phyloP scores from a whole-genome alignment of 2,329 filamentous ascomycete genomes.

The Basipetospora chlamydospora region DNA sequence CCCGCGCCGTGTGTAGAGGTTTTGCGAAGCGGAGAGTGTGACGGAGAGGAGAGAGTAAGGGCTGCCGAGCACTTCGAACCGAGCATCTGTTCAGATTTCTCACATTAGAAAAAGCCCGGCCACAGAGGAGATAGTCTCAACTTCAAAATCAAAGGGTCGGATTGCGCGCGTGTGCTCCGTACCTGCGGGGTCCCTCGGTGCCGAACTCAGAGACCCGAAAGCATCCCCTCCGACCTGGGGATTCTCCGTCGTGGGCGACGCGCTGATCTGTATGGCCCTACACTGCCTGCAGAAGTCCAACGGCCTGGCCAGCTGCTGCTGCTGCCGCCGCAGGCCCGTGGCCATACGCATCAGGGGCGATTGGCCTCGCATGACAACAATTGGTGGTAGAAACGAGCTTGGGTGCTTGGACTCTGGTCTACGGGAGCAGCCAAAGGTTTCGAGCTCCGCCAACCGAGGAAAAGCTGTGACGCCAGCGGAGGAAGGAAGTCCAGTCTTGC shows the following conservation, averaged over 20 bases:
- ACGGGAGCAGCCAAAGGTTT: neutral
- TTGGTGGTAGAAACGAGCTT: neutral
- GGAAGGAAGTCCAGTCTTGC: neutral
- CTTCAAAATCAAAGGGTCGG: conserved; percentile 3
- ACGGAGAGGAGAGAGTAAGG: conserved; percentile 92
- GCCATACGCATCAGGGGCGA: conserved; percentile 23
- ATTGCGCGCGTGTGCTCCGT: too few relatives aligned
- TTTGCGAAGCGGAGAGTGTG: conserved; percentile 81
- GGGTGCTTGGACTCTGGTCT: neutral
- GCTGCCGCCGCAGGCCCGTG: conserved; percentile 14
- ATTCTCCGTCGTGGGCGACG: conserved; percentile 42
- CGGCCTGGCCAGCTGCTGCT: too few relatives aligned
- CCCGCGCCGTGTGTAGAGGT: conserved; percentile 81
- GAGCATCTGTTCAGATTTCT: conserved; percentile 61
- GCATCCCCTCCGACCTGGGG: conserved; percentile 40
- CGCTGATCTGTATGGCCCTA: conserved; percentile 47
- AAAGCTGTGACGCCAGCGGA: too few relatives aligned
- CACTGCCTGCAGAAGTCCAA: conserved; percentile 35
- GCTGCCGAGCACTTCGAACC: conserved; percentile 83
- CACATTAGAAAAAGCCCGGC: too few relatives aligned
- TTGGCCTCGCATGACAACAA: conserved; percentile 27
- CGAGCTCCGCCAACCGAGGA: neutral
- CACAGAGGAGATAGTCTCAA: too few relatives aligned
- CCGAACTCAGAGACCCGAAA: conserved; percentile 33
- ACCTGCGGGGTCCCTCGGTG: conserved; percentile 35